These are phyloP conservation scores for Nicotiana sylvestris DNA, from an alignment of 257 asterid genomes.

Conservation along the genomic window DNA sequence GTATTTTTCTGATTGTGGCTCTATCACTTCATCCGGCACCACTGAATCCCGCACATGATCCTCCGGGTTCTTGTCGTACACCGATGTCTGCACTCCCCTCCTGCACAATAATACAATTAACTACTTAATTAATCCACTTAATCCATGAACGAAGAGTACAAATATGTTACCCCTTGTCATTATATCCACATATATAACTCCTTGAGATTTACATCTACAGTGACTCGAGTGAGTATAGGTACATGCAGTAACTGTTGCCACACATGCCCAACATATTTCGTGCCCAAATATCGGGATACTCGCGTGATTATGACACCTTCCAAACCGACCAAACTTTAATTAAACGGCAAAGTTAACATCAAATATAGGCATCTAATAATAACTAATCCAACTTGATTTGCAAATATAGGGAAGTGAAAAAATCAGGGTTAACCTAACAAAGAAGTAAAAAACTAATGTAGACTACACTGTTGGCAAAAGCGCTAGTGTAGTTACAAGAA, in stretches of 20 bases:
- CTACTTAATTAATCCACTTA: neutral
- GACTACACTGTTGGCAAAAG: too few species aligned
- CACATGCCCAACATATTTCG: neutral
- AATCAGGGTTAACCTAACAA: too few species aligned
- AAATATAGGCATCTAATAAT: neutral
- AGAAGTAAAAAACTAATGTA: neutral
- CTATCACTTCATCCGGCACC: conserved; percentile 61
- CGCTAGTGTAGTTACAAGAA: too few species aligned
- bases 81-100: conserved; percentile 66
- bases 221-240: too few species aligned
- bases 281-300: neutral
- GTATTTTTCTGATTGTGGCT: conserved; percentile 40
- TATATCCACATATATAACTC: neutral
- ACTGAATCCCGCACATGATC: conserved; percentile 37
- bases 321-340: neutral
- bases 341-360: neutral
- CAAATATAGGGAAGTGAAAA: neutral
- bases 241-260: neutral
- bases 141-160: neutral
- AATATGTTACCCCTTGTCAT: neutral
- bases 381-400: neutral
- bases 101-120: conserved; percentile 22
- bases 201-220: too few species aligned
- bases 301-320: neutral
- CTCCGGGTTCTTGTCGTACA: conserved; percentile 77